Base-by-base conservation (phyloP, 176 grass and related monocot species). In the Rhynchospora tenuis region DNA sequence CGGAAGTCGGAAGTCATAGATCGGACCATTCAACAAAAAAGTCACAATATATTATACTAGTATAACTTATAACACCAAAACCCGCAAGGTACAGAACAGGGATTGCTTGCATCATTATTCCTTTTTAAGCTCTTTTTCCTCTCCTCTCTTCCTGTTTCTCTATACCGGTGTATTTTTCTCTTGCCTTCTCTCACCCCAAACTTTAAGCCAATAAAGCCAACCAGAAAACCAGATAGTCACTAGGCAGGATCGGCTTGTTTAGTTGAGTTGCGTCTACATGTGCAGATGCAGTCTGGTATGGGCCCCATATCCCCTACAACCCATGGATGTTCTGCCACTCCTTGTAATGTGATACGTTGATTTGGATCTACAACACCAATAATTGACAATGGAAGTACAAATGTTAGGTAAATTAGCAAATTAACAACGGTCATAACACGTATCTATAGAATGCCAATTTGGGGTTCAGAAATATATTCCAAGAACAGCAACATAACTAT, bases 251-350 rank as follows among this genome's bases (percentile, higher is more conserved):
- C 13, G 16, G 50, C 31, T 66, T 65, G 60, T 48, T 27, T 20
- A 66, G 59, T 65, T 15, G 12, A 6, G 1, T 17, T 66, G 42
- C 79, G 60, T 65, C 88, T 91, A 77, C 94, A 94, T 20, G 72
- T 79, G 23, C 94, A 94, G n/a, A 91, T 29, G 81, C 74, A 92
- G 52, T 94, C 89, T 24, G 76, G 81, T 57, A 94, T 87, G 48
- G 94, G 89, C 2, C 92, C 90, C 52, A 89, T 51, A 6, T 88
- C 85, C 5, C 81, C 87, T 76, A 86, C 84, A 59, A 97, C 90
- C 94, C 92, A 92, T 79, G 88, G 88, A 92, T 97, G 94, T 79
- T 85, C 87, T 27, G 90, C 87, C 16, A 77, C 90, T 73, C 77
- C 86, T 85, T 88, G 87, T 83, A 97, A 87, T 42, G 90, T 92